These are phyloP conservation scores for Desmodesmus armatus DNA, from an alignment of 139 green algal genomes.

Conservation along the genomic window DNA sequence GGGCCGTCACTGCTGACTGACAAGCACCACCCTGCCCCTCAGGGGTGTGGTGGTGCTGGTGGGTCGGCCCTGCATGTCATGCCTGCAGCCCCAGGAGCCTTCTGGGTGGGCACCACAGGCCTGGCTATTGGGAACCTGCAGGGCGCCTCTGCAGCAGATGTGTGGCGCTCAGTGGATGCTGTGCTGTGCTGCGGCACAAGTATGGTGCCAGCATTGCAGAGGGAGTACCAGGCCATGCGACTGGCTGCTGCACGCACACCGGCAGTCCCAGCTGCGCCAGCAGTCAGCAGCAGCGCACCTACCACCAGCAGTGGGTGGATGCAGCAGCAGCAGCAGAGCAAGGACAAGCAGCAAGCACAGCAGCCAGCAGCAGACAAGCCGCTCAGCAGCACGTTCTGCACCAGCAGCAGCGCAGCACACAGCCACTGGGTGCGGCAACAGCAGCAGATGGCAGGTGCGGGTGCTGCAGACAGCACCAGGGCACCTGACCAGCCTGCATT, in stretches of 20 bases:
- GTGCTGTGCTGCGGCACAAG: slow-evolving; percentile 66
- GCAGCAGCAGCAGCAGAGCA: slow-evolving; percentile 7
- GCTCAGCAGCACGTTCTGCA: not conserved
- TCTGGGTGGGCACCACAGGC: slow-evolving; percentile 53
- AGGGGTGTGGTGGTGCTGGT: slow-evolving; percentile 39
- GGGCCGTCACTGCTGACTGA: not conserved
- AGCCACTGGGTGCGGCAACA: slow-evolving; percentile 13
- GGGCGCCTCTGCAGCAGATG: slow-evolving; percentile 61
- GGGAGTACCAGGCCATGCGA: slow-evolving; percentile 32
- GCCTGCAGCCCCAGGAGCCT: slow-evolving; percentile 41
- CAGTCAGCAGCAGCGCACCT: slow-evolving; percentile 15
- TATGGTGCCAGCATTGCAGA: slow-evolving; percentile 49
- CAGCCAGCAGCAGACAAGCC: not conserved
- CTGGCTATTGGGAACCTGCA: slow-evolving; percentile 51
- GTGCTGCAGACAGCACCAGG: not conserved
- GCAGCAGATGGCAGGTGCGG: not conserved
- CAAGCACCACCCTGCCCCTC: slow-evolving; percentile 48
- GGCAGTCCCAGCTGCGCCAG: not conserved
- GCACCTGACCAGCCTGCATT: not conserved
- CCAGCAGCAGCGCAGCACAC: slow-evolving; percentile 1
- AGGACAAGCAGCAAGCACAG: not conserved
- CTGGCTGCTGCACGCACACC: not conserved
- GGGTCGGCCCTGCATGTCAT: not conserved
- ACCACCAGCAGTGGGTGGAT: not conserved
- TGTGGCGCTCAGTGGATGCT: slow-evolving; percentile 74